Evolutionary conservation across 202 grass and related monocot genomes (phyloP).

Genomic region (Hordeum pubiflorum): DNA sequence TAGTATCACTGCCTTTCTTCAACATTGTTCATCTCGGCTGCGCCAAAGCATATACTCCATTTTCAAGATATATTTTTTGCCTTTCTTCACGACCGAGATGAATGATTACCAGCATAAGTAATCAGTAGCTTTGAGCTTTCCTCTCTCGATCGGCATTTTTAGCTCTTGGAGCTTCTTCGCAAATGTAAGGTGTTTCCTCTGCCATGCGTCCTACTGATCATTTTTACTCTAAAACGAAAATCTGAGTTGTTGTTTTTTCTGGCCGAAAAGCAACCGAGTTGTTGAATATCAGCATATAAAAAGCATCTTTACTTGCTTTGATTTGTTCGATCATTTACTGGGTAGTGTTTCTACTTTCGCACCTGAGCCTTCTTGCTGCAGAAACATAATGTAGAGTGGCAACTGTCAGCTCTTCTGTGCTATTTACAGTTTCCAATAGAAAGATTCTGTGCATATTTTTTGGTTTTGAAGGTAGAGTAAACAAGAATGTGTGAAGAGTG

Average conservation of each 20-base stretch:
- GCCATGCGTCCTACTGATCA: not conserved
- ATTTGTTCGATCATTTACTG: not conserved
- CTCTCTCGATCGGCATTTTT: not conserved
- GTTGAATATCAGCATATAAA: not conserved
- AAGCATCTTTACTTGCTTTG: not conserved
- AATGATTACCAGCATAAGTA: not conserved
- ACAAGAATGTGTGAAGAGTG: not conserved
- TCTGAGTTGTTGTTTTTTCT: not conserved
- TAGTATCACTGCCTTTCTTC: not conserved
- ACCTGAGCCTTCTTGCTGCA: not conserved
- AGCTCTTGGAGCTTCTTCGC: not conserved
- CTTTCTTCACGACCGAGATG: not conserved
- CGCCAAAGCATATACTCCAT: not conserved
- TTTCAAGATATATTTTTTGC: not conserved
- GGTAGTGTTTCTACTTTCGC: not conserved
- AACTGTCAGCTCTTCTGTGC: not conserved
- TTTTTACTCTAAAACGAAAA: not conserved
- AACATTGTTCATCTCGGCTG: not conserved
- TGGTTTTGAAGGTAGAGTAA: not conserved
- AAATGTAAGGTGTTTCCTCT: not conserved
- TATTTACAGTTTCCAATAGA: not conserved
- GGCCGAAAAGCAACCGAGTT: too few species aligned
- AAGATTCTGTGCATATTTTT: not conserved
- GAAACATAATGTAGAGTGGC: not conserved
- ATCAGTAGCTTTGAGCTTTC: not conserved